Conservation (phyloP, 768 basidiomycete species). For the Kwoniella pini region DNA sequence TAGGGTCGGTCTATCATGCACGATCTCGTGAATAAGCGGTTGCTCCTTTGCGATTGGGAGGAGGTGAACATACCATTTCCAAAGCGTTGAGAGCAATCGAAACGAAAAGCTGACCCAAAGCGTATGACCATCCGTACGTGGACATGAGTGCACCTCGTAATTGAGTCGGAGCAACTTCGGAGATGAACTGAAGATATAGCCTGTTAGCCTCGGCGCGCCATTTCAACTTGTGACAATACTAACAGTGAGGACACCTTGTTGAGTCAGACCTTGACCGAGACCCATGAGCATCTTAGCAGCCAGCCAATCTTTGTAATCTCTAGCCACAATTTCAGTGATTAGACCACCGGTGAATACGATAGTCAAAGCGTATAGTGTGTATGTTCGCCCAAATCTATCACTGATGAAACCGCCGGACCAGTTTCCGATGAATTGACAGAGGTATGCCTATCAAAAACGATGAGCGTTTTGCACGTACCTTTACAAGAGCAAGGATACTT, state of each 20-base stretch:
- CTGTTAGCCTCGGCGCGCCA: neutral
- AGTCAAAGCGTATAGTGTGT: slow-evolving; percentile 31
- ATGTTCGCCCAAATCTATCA: slow-evolving; percentile 26
- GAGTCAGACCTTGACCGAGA: slow-evolving; percentile 9
- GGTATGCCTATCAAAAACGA: neutral
- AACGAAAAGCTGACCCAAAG: slow-evolving; percentile 16
- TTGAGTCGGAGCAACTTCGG: slow-evolving; percentile 23
- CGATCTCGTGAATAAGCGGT: slow-evolving; percentile 20
- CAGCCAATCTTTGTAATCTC: slow-evolving; percentile 25
- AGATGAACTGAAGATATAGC: slow-evolving; percentile 18
- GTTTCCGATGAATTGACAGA: slow-evolving; percentile 15
- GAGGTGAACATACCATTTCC: slow-evolving; percentile 5
- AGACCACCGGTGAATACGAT: slow-evolving; percentile 19
- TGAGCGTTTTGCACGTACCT: slow-evolving; percentile 1
- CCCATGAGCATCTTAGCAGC: slow-evolving; percentile 23
- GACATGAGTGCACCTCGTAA: slow-evolving; percentile 23
- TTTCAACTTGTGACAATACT: too few species aligned
- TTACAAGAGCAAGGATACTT: too few species aligned
- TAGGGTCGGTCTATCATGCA: slow-evolving; percentile 8
- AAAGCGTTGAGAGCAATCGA: slow-evolving; percentile 25
- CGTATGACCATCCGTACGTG: slow-evolving; percentile 14
- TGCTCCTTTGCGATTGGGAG: too few species aligned
- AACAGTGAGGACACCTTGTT: slow-evolving; percentile 13
- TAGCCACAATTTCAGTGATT: slow-evolving; percentile 30
- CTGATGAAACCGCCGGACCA: slow-evolving; percentile 17